phyloP scores from a whole-genome alignment of 2,329 filamentous ascomycete species.

The Paraphoma sp. region DNA sequence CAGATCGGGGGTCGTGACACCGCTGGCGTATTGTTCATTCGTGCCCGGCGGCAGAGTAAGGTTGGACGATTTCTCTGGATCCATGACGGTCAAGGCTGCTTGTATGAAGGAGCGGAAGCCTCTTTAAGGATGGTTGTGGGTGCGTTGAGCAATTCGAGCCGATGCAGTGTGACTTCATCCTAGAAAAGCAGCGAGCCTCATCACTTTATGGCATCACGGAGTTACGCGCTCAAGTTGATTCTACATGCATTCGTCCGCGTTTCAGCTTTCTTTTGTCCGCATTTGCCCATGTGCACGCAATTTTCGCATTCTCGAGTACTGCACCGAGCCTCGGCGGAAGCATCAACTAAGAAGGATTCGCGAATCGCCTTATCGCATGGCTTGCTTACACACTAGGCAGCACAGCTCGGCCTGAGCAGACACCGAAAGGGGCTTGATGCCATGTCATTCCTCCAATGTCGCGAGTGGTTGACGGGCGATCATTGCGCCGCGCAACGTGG shows the following conservation, averaged over 20 bases:
- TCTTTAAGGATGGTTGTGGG: too few relatives aligned
- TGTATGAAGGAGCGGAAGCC: too few relatives aligned
- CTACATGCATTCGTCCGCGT: not conserved
- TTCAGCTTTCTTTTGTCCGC: not conserved
- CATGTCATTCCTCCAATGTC: too few relatives aligned
- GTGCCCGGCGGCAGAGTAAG: not conserved
- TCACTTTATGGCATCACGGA: not conserved
- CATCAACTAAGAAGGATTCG: too few relatives aligned
- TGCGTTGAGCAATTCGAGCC: not conserved
- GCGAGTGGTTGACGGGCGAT: too few relatives aligned
- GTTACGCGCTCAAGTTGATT: not conserved
- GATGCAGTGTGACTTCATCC: not conserved
- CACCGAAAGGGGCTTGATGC: not conserved
- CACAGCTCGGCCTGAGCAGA: not conserved
- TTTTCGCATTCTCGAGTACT: not conserved
- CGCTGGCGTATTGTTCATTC: not conserved
- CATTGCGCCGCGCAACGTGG: too few relatives aligned
- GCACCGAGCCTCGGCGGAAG: not conserved
- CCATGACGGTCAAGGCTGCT: not conserved
- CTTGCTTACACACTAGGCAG: not conserved
- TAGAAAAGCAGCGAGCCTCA: not conserved
- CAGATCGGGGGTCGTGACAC: not conserved
- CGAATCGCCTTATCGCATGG: not conserved
- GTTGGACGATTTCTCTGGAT: not conserved
- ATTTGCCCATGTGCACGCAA: not conserved